Base-by-base conservation (phyloP, 495 filamentous ascomycete genomes). In the Tuber brumale region DNA sequence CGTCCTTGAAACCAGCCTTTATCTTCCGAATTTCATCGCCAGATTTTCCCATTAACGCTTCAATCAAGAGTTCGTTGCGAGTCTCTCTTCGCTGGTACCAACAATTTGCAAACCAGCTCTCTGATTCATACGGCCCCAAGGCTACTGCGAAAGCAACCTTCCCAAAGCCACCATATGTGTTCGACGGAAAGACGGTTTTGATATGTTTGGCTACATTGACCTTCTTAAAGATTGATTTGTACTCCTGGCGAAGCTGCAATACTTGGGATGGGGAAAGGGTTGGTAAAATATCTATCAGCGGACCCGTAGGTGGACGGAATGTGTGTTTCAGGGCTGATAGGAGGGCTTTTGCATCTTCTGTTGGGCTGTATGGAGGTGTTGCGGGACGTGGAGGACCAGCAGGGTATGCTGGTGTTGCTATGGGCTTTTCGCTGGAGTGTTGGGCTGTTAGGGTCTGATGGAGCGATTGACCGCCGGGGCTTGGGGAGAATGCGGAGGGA, bases 171-270 rank as follows among this genome's bases (percentile, higher is more conserved):
- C 86, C 83, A 74, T 88, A 86, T 75, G 89, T 87, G 69, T 89
- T 87, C 81, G 93, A 93, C 80, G 91, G 89, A 21, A 91, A 89
- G 14, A 92, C 87, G 69, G 89, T 90, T 72, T 95, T 95, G 82
- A 98, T 92, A 86, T 98, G 95, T 84, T 99, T 99, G 74, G 95
- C 93, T 71, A 99, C 88, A 85, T 97, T 98, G 80, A 99, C 92
- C 39, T 88, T 89, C 81, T 94, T 95, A 80, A 94, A 93, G 61
- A 93, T 89, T 51, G 89, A 89, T 84, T 97, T 97, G 86, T 98
- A 99, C 83, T 97, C 94, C 42, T 87, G 86, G 10, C 95, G 90
- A 41, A 99, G 87, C 73, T 92, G 88, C 80, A 97, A 86, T 70
- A 98, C 88, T 78, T 98, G 93, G 77, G 95, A 93, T 82, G 93